phyloP scores from a whole-genome alignment of 345 rosid species.

The Acer negundo region DNA sequence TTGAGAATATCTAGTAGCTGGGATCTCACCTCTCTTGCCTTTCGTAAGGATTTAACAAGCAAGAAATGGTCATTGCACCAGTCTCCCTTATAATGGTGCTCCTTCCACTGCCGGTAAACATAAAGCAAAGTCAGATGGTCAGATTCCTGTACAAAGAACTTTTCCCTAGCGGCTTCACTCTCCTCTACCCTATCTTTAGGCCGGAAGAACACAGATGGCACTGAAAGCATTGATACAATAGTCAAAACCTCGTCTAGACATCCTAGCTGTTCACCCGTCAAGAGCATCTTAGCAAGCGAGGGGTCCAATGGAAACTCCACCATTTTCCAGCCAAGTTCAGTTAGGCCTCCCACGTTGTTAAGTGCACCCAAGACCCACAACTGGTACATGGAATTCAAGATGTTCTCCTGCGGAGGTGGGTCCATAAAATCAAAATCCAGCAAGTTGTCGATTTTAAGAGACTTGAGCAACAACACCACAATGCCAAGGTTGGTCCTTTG shows the following conservation, averaged over 20 bases:
- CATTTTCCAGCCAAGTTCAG: conserved; percentile 98
- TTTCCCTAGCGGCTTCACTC: conserved; percentile 92
- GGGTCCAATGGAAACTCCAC: conserved; percentile 98
- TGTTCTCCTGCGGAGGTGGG: conserved; percentile 98
- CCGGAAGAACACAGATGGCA: conserved; percentile 95
- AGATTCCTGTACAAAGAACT: conserved; percentile 90
- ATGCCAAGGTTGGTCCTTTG: conserved; percentile 98
- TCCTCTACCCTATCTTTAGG: conserved; percentile 97
- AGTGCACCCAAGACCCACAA: conserved; percentile 97
- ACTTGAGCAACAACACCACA: conserved; percentile 90
- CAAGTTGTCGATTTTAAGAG: conserved; percentile 85
- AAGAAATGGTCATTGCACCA: conserved; percentile 91
- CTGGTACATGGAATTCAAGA: conserved; percentile 98
- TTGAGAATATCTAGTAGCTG: conserved; percentile 93
- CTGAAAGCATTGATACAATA: conserved; percentile 98
- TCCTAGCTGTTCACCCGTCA: conserved; percentile 81
- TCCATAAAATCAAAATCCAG: conserved; percentile 99
- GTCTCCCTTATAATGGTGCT: conserved; percentile 88
- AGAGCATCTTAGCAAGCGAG: conserved; percentile 97
- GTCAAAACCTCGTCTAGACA: conserved; percentile 94
- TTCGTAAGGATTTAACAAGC: conserved; percentile 80
- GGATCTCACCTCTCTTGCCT: conserved; percentile 95
- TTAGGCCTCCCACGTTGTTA: conserved; percentile 81
- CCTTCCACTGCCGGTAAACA: conserved; percentile 95
- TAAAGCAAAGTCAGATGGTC: conserved; percentile 87